Evolutionary conservation across 306 rosid genomes (phyloP).

Genomic region (Biancaea sappan): DNA sequence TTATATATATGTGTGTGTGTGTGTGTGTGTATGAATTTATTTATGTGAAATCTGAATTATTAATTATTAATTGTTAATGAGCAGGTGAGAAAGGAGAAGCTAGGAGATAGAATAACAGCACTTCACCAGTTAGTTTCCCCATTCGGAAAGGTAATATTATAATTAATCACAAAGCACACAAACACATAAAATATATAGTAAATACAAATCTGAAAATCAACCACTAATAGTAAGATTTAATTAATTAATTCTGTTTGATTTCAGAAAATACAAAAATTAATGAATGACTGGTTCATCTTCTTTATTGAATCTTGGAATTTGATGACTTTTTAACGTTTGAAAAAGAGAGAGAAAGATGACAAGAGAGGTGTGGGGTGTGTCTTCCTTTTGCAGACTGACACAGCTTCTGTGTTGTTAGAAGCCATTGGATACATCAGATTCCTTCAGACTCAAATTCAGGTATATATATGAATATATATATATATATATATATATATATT

Average conservation of each 20-base stretch:
- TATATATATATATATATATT: too few species aligned
- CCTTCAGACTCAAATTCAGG: conserved; percentile 91
- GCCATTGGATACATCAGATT: conserved; percentile 84
- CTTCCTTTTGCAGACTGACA: conserved; percentile 95
- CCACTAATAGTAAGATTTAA: too few species aligned
- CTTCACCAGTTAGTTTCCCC: conserved; percentile 94
- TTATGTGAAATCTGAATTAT: too few species aligned
- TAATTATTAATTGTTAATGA: neutral
- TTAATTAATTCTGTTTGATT: too few species aligned
- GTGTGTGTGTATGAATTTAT: neutral
- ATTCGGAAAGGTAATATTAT: conserved; percentile 91
- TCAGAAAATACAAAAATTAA: too few species aligned
- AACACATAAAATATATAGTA: too few species aligned
- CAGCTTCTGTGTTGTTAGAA: conserved; percentile 89
- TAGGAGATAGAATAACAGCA: conserved; percentile 84
- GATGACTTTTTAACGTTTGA: conserved; percentile 31
- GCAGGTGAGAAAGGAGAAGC: conserved; percentile 92
- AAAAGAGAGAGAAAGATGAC: conserved; percentile 44
- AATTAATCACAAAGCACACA: neutral
- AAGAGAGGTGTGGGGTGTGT: conserved; percentile 22
- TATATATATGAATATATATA: too few species aligned
- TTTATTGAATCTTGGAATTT: conserved; percentile 22
- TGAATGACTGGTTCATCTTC: too few species aligned
- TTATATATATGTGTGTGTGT: too few species aligned
- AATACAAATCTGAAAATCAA: neutral